These are phyloP conservation scores for Syncephalis plumigaleata DNA, from an alignment of 371 early-diverging fungal species.

Conservation along the genomic window DNA sequence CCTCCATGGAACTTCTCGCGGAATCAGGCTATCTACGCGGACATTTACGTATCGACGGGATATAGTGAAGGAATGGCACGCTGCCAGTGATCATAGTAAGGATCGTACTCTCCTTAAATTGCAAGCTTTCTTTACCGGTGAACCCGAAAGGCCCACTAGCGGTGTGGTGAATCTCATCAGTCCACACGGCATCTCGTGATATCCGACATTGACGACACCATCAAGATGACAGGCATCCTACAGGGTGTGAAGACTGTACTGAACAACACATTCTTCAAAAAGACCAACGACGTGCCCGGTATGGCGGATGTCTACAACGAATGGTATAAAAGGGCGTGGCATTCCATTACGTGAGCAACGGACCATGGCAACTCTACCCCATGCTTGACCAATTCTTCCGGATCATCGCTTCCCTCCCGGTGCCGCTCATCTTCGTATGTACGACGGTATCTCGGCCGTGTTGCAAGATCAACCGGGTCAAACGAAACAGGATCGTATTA, in stretches of 20 bases:
- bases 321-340: slow-evolving; percentile 43
- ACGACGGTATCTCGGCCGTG: slow-evolving; percentile 16
- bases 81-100: not conserved
- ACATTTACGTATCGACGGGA: not conserved
- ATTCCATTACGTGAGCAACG: slow-evolving; percentile 84
- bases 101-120: not conserved
- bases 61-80: not conserved
- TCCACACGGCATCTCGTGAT: slow-evolving; percentile 56
- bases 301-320: slow-evolving; percentile 18
- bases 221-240: slow-evolving; percentile 62
- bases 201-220: slow-evolving; percentile 80
- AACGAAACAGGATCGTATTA: slow-evolving; percentile 17
- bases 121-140: slow-evolving; percentile 2
- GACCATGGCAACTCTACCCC: slow-evolving; percentile 74
- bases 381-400: slow-evolving; percentile 52
- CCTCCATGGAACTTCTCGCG: slow-evolving; percentile 1
- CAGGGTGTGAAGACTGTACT: slow-evolving; percentile 43
- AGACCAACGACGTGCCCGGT: slow-evolving; percentile 23
- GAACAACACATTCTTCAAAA: slow-evolving; percentile 49
- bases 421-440: slow-evolving; percentile 47
- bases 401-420: slow-evolving; percentile 59
- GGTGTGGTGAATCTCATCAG: slow-evolving; percentile 30
- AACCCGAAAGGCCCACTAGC: slow-evolving; percentile 8
- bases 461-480: slow-evolving; percentile 21
- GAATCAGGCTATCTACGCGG: not conserved